Conservation (phyloP, 805 yeast genomes). For the Suhomyces sp. region DNA sequence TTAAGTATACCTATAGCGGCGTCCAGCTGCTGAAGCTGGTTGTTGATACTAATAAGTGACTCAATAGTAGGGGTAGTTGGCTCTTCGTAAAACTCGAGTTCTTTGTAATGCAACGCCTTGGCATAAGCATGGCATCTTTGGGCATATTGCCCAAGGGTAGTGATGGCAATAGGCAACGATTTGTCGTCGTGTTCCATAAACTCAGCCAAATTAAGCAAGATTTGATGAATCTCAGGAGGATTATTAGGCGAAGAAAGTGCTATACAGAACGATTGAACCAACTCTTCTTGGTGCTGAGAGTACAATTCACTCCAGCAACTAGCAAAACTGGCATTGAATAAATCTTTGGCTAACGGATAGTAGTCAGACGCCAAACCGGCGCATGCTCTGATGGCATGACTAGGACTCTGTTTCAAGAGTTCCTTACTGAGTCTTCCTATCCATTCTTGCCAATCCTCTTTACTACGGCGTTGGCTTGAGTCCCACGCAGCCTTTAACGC, state of each 20-base stretch:
- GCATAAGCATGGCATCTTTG: slow-evolving; percentile 97
- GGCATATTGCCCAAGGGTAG: slow-evolving; percentile 87
- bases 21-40: slow-evolving; percentile 92
- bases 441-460: slow-evolving; percentile 99
- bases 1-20: slow-evolving; percentile 96
- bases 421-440: slow-evolving; percentile 81
- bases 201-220: slow-evolving; percentile 84
- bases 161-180: slow-evolving; percentile 86
- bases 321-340: slow-evolving; percentile 92
- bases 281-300: slow-evolving; percentile 84
- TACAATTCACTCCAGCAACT: slow-evolving; percentile 94
- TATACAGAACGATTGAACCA: slow-evolving; percentile 78
- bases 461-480: slow-evolving; percentile 79
- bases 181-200: slow-evolving; percentile 98
- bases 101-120: slow-evolving; percentile 93
- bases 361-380: slow-evolving; percentile 84
- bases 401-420: slow-evolving; percentile 85
- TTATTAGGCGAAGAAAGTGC: slow-evolving; percentile 88
- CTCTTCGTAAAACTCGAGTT: slow-evolving; percentile 88
- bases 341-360: slow-evolving; percentile 81
- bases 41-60: slow-evolving; percentile 85
- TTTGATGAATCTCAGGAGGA: slow-evolving; percentile 94
- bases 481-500: slow-evolving; percentile 86
- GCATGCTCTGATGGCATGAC: slow-evolving; percentile 91
- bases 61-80: slow-evolving; percentile 92